A percentile compares a stretch with the other conserved stretches of the same genome.
Evolutionary conservation across 140 eudicot genomes (phyloP).

Genomic region (Oenanthe javanica): DNA sequence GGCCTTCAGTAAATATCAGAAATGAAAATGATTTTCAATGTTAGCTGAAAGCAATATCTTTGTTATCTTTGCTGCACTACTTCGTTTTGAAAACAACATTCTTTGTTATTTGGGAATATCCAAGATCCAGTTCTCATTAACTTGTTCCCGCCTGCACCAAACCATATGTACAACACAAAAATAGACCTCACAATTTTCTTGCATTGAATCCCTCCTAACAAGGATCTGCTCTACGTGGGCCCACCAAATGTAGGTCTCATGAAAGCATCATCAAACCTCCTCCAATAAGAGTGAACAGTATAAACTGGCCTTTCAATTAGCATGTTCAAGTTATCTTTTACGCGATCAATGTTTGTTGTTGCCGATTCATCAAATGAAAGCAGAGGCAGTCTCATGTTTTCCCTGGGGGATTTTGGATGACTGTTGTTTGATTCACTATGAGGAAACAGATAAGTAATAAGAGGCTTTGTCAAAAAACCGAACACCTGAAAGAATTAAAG

Average conservation of each 20-base stretch:
- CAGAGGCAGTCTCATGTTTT: conserved; percentile 65
- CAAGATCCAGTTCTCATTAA: neutral
- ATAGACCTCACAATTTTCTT: neutral
- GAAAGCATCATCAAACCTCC: conserved; percentile 80
- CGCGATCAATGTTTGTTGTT: conserved; percentile 48
- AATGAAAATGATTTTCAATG: too few species aligned
- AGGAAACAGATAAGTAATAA: conserved; percentile 59
- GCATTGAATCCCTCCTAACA: neutral
- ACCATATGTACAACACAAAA: neutral
- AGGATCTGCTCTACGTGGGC: conserved; percentile 24
- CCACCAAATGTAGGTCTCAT: conserved; percentile 95
- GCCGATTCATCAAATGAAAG: conserved; percentile 80
- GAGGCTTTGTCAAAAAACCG: conserved; percentile 85
- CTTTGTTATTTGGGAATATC: neutral
- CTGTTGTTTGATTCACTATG: conserved; percentile 20
- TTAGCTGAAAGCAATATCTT: neutral
- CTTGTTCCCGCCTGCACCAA: neutral
- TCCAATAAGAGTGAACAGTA: conserved; percentile 91
- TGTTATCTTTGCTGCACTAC: neutral
- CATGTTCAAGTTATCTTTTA: conserved; percentile 71
- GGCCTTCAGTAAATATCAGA: too few species aligned
- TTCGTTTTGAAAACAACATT: neutral
- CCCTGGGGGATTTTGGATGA: conserved; percentile 51
- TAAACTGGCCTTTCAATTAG: conserved; percentile 80
- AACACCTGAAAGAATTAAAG: conserved; percentile 54